phyloP scores from a whole-genome alignment of 75 land plant genomes.

The Gnetum montanum region DNA sequence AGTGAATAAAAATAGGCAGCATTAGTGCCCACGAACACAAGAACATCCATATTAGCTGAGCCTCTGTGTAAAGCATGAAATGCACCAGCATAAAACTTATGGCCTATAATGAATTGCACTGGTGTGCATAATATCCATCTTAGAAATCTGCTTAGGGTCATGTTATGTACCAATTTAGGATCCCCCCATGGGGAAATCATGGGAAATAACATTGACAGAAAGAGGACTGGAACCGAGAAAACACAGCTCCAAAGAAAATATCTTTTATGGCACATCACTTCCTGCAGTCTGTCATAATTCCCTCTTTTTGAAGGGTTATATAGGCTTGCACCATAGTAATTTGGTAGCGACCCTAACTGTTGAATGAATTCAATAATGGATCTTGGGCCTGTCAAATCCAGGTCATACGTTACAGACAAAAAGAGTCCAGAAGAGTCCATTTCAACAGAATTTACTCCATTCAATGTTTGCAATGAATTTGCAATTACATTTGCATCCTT shows the following conservation, averaged over 20 bases:
- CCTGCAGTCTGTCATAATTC: conserved; percentile 42
- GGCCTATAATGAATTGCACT: conserved; percentile 78
- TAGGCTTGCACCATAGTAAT: conserved; percentile 48
- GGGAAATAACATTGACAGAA: conserved; percentile 82
- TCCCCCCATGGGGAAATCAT: conserved; percentile 59
- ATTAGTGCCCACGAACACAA: conserved; percentile 59
- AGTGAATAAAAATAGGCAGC: conserved; percentile 70
- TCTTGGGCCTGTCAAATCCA: conserved; percentile 80
- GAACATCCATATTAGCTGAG: conserved; percentile 64
- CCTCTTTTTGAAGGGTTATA: conserved; percentile 33
- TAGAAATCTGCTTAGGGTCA: conserved; percentile 59
- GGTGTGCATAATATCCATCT: conserved; percentile 90
- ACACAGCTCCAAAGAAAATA: conserved; percentile 77
- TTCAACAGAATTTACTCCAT: conserved; percentile 70
- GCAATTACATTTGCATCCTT: conserved; percentile 33
- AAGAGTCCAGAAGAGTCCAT: conserved; percentile 29
- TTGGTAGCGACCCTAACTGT: conserved; percentile 29
- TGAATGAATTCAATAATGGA: conserved; percentile 58
- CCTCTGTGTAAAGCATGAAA: conserved; percentile 41
- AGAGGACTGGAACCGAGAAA: conserved; percentile 77
- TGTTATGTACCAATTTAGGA: conserved; percentile 41
- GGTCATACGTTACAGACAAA: conserved; percentile 61
- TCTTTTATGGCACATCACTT: conserved; percentile 37
- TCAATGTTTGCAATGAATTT: conserved; percentile 35
- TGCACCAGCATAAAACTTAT: conserved; percentile 53